A percentile compares a stretch with the other conserved stretches of the same genome.
These are phyloP conservation scores for Quercus aquifolioides DNA, from an alignment of 306 rosid genomes.

Conservation along the genomic window DNA sequence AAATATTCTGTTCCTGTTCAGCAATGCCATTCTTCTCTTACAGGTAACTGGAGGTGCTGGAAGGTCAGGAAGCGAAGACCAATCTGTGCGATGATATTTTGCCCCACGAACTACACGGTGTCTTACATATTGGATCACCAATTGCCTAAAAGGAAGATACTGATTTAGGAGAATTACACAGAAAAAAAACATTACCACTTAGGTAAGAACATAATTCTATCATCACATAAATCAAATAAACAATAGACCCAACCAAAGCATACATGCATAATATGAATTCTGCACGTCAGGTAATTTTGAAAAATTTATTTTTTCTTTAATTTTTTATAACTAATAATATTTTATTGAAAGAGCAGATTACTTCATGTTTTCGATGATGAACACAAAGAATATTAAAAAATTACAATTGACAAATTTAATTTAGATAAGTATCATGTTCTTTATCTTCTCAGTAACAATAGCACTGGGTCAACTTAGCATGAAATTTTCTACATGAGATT, in stretches of 20 bases:
- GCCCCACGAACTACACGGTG: slow-evolving; percentile 78
- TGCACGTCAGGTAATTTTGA: neutral
- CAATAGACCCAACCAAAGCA: neutral
- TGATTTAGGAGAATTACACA: slow-evolving; percentile 17
- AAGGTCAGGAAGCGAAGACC: slow-evolving; percentile 69
- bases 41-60: slow-evolving; percentile 74
- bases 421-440: neutral
- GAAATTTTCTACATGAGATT: slow-evolving; percentile 9
- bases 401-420: neutral
- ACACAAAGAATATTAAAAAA: too few species aligned
- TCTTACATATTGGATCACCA: slow-evolving; percentile 81
- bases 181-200: neutral
- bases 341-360: too few species aligned
- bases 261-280: slow-evolving; percentile 1
- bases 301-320: neutral
- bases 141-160: slow-evolving; percentile 53
- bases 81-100: slow-evolving; percentile 62
- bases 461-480: slow-evolving; percentile 13
- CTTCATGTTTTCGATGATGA: too few species aligned
- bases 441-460: neutral
- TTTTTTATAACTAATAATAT: too few species aligned
- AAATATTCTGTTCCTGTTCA: slow-evolving; percentile 49
- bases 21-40: slow-evolving; percentile 64
- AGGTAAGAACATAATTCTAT: slow-evolving; percentile 7
- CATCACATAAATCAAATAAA: neutral